phyloP scores from a whole-genome alignment of 306 rosid species.

The Quercus gilva region DNA sequence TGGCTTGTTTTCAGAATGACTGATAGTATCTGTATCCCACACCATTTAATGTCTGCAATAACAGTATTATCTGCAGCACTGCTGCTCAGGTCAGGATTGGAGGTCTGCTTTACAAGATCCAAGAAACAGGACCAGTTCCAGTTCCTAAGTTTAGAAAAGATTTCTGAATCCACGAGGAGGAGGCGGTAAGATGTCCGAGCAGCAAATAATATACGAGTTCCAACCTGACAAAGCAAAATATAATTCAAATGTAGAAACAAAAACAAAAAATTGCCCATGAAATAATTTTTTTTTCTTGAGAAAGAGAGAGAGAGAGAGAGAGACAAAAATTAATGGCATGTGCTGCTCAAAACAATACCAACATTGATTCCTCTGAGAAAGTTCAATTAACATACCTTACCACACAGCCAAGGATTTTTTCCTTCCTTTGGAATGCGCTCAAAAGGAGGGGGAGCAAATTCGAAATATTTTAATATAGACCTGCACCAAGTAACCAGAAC shows the following conservation, averaged over 20 bases:
- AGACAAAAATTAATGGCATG: background rate
- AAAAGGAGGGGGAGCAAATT: slow-evolving; percentile 83
- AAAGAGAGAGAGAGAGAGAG: background rate
- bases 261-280: background rate
- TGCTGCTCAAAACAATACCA: background rate
- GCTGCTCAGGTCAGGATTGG: slow-evolving; percentile 14
- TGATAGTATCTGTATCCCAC: slow-evolving; percentile 48
- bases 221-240: slow-evolving; percentile 32
- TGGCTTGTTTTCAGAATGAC: slow-evolving; percentile 55
- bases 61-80: slow-evolving; percentile 9
- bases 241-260: background rate
- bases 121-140: slow-evolving; percentile 86
- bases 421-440: slow-evolving; percentile 46
- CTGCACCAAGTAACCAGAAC: slow-evolving; percentile 41
- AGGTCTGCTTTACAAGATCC: slow-evolving; percentile 39
- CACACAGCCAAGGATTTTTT: slow-evolving; percentile 15
- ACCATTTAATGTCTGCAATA: slow-evolving; percentile 62
- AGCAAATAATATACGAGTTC: slow-evolving; percentile 32
- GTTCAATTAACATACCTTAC: slow-evolving; percentile 38
- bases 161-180: slow-evolving; percentile 51
- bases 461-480: slow-evolving; percentile 62
- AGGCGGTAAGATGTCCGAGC: slow-evolving; percentile 68
- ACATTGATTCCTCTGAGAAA: background rate
- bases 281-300: too few species aligned
- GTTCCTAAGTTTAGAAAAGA: slow-evolving; percentile 66